Base-by-base conservation (phyloP, 1,139 yeast species). In the Yamadazyma conglobata region DNA sequence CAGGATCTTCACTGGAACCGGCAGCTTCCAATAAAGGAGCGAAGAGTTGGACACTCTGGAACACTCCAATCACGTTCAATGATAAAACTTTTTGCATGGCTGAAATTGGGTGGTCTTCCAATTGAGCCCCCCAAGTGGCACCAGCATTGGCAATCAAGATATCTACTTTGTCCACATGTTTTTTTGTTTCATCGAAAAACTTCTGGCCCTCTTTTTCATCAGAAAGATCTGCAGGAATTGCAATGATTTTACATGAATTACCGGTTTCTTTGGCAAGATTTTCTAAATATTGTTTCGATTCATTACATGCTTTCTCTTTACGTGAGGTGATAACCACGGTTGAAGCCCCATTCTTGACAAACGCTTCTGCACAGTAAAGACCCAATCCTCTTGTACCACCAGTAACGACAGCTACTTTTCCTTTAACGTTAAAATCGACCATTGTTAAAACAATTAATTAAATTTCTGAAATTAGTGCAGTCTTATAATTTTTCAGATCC, bases 331-430 rank as follows among this genome's bases (percentile, higher is more conserved):
- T 73, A 40, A 76, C 75, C 20, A 83, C 78, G 19, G 73, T 61
- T 31, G 73, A 58, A 9, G 84, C 86, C 1, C 88, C 88, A 40
- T 79, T 77, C 30, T 62, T 58, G 8, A 80, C 73, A 29, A 79
- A 64, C 2, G 76, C 77, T 49, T 79, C 86, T 12, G 86, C 86
- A 59, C 82, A 76, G 48, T 76, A 57, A 36, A 77, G 70, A 0
- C 91, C 91, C 31, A 82, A 72, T 0, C 91, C 91, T 44, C 91
- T 65, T 25, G 87, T 75, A 23, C 89, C 88, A 11, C 91, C 93
- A n/a, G 91, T 83, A 41, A 83, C 68, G 10, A 79, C 74, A 2
- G 86, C 89, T 6, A 70, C 68, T 54, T 82, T 82, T 19, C 82
- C 86, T 33, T 75, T 59, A 20, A 79, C 79, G 40, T 66, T 67